Percentiles rank a stretch among this genome's conserved stretches.
Conservation (phyloP, 73 alveolate genomes). For the Urostyla sp. region DNA sequence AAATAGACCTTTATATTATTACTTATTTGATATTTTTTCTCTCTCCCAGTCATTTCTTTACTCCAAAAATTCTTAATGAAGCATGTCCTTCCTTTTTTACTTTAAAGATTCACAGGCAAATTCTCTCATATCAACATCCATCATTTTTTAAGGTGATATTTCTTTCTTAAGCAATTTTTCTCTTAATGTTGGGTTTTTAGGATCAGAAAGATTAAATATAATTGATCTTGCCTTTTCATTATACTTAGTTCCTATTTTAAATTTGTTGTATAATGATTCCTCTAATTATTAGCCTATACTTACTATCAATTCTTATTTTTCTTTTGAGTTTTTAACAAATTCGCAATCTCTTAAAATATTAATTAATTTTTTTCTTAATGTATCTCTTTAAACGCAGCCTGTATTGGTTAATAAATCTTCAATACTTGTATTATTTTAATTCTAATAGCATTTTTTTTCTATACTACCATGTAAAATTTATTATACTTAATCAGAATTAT, state of each 20-base stretch:
- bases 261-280: conserved; percentile 5
- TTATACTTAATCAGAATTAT: no score
- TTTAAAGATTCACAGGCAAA: conserved; percentile 73
- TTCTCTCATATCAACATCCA: conserved; percentile 66
- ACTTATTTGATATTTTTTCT: conserved; percentile 35
- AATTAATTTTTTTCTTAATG: no score
- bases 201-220: conserved; percentile 64
- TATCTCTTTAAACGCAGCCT: no score
- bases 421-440: no score
- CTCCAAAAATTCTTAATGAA: conserved; percentile 46
- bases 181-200: conserved; percentile 77
- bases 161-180: conserved; percentile 65
- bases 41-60: conserved; percentile 63
- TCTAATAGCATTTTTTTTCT: no score
- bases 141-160: conserved; percentile 70
- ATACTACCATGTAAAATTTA: no score
- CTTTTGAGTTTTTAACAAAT: no score
- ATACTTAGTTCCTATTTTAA: conserved; percentile 44
- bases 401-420: no score
- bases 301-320: no score
- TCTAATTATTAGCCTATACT: no score
- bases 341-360: no score
- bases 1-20: conserved; percentile 75
- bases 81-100: conserved; percentile 59
- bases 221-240: conserved; percentile 70